Evolutionary conservation across 2,329 filamentous ascomycete genomes (phyloP).

Genomic region (Hypoxylon sp.): DNA sequence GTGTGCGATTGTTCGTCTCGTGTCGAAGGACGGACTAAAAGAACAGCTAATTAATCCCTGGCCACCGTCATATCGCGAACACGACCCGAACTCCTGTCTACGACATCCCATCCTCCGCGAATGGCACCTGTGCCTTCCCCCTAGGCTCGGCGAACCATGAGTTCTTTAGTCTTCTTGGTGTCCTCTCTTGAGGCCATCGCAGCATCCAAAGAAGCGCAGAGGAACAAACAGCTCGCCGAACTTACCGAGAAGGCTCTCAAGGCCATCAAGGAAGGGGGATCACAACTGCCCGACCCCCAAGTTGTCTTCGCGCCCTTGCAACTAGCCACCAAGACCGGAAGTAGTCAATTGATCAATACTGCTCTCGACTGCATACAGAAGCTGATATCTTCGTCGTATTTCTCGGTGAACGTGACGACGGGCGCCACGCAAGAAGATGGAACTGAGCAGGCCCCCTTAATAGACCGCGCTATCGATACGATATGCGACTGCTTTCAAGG

Average conservation of each 20-base stretch:
- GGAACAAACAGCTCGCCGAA: constrained; percentile 85
- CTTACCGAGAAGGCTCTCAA: constrained; percentile 83
- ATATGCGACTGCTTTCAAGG: constrained; percentile 99
- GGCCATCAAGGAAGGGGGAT: constrained; percentile 87
- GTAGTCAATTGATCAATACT: constrained; percentile 85
- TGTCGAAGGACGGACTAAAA: constrained; percentile 28
- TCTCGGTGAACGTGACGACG: constrained; percentile 75
- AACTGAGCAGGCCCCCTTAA: constrained; percentile 75
- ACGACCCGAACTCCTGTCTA: constrained; percentile 3
- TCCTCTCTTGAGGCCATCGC: constrained; percentile 93
- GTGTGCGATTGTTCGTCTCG: constrained; percentile 10
- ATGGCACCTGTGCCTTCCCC: constrained; percentile 45
- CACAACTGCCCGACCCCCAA: constrained; percentile 87
- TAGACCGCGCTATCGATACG: constrained; percentile 97
- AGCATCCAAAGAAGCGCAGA: constrained; percentile 89
- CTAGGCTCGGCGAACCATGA: constrained; percentile 72
- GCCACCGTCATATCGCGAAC: constrained; percentile 27
- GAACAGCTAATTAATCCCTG: constrained; percentile 19
- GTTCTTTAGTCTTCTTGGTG: constrained; percentile 95
- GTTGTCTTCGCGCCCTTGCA: constrained; percentile 91
- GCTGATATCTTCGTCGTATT: constrained; percentile 98
- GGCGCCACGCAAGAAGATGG: constrained; percentile 60
- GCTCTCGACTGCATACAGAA: constrained; percentile 98
- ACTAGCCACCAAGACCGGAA: constrained; percentile 87
- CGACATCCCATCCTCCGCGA: constrained; percentile 32